Percentiles rank a stretch among this genome's conserved stretches.
These are phyloP conservation scores for Tricharina praecox DNA, from an alignment of 495 filamentous ascomycete species.

Conservation along the genomic window DNA sequence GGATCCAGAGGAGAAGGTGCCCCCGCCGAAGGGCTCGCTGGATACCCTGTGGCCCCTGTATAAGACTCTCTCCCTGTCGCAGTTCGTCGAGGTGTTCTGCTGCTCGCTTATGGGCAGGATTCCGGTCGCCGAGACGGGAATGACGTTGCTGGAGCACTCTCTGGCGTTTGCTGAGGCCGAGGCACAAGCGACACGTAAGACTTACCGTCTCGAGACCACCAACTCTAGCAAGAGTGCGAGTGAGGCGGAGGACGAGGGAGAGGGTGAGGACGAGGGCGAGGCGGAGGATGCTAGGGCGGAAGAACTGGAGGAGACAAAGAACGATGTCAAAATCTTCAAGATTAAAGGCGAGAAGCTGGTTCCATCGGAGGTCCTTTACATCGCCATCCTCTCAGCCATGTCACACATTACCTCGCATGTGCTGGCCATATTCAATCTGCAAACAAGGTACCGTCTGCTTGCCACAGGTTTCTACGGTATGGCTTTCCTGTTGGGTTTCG, in stretches of 20 bases:
- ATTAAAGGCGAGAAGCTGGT: conserved; percentile 41
- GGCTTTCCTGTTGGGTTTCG: conserved; percentile 41
- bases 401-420: conserved; percentile 75
- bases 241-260: background rate
- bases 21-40: conserved; percentile 50
- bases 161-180: conserved; percentile 93
- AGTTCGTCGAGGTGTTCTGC: conserved; percentile 73
- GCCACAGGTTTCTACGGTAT: conserved; percentile 80
- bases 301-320: background rate
- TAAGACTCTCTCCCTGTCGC: conserved; percentile 58
- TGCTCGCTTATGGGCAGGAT: conserved; percentile 78
- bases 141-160: conserved; percentile 94
- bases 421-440: conserved; percentile 61
- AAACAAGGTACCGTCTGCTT: conserved; percentile 57
- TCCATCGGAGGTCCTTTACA: conserved; percentile 71
- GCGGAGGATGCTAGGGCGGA: too few relatives aligned
- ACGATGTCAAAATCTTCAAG: conserved; percentile 23
- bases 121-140: conserved; percentile 70
- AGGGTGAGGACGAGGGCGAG: background rate
- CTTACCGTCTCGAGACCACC: conserved; percentile 10
- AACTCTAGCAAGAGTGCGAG: background rate
- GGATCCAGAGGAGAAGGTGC: conserved; percentile 31
- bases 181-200: conserved; percentile 29
- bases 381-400: conserved; percentile 71
- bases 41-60: conserved; percentile 80